Conservation (phyloP, 306 rosid species). For the Senna siamea region DNA sequence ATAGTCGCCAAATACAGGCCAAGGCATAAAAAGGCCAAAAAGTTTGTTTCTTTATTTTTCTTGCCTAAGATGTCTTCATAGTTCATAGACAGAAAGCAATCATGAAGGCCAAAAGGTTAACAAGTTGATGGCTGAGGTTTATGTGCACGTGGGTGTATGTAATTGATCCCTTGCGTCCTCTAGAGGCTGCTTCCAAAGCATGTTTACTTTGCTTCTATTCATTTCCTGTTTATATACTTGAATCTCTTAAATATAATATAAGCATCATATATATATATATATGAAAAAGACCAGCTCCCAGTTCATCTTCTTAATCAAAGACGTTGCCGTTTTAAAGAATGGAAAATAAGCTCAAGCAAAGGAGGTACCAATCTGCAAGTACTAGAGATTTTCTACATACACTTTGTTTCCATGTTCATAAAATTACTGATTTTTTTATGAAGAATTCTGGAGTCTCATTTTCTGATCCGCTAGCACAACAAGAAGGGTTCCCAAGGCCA, state of each 20-base stretch:
- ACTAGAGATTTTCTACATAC: neutral
- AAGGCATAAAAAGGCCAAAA: neutral
- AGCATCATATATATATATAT: slow-evolving; percentile 6
- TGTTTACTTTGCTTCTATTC: slow-evolving; percentile 50
- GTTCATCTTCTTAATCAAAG: slow-evolving; percentile 30
- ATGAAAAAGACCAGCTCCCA: slow-evolving; percentile 1
- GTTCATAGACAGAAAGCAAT: slow-evolving; percentile 10
- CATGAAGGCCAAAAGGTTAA: slow-evolving; percentile 21
- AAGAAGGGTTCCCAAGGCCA: slow-evolving; percentile 36
- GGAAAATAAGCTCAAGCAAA: slow-evolving; percentile 44
- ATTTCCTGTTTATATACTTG: slow-evolving; percentile 36
- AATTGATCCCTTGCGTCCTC: slow-evolving; percentile 58
- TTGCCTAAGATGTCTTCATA: neutral
- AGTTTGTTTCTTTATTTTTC: too few relatives aligned
- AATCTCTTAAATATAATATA: neutral
- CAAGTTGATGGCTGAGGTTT: slow-evolving; percentile 37
- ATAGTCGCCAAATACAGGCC: neutral
- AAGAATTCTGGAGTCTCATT: slow-evolving; percentile 44
- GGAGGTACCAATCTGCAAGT: slow-evolving; percentile 37
- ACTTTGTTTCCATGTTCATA: neutral
- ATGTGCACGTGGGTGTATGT: slow-evolving; percentile 32
- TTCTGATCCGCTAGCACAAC: slow-evolving; percentile 42
- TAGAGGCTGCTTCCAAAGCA: slow-evolving; percentile 46
- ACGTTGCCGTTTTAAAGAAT: slow-evolving; percentile 21
- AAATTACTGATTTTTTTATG: neutral